Conservation (phyloP, 192 early-diverging fungal species). For the Helicostylum pulchrum region DNA sequence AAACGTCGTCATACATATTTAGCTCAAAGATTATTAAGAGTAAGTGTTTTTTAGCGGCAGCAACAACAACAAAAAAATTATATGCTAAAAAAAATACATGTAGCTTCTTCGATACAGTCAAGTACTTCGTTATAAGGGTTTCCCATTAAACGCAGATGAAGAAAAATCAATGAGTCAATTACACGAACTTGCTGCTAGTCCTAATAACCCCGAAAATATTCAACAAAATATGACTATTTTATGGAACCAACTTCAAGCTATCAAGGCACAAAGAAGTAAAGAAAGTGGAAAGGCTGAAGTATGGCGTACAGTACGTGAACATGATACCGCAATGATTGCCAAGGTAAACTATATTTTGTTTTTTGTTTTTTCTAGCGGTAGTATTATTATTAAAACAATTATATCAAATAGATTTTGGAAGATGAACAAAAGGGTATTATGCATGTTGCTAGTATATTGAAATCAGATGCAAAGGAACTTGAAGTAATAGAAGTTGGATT, state of each 20-base stretch:
- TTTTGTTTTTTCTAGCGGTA: background rate
- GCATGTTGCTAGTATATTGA: conserved; percentile 22
- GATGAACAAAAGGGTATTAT: conserved; percentile 23
- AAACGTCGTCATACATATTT: conserved; percentile 75
- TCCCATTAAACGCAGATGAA: conserved; percentile 79
- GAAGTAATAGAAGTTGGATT: conserved; percentile 13
- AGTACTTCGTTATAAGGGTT: conserved; percentile 78
- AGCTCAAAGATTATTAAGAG: conserved; percentile 67
- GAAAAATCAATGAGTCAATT: conserved; percentile 68
- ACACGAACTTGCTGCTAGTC: conserved; percentile 65
- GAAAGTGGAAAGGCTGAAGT: background rate
- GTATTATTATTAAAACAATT: background rate
- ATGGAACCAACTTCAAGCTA: conserved; percentile 70
- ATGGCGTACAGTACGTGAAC: conserved; percentile 22
- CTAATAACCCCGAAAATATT: conserved; percentile 60
- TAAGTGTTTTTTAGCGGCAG: conserved; percentile 23
- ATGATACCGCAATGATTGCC: conserved; percentile 11
- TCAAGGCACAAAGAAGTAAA: conserved; percentile 45
- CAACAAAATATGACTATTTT: conserved; percentile 75
- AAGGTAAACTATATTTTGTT: conserved; percentile 9
- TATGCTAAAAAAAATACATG: conserved; percentile 46
- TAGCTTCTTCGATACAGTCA: conserved; percentile 87
- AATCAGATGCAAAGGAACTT: conserved; percentile 20
- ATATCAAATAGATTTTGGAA: conserved; percentile 14
- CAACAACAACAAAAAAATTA: conserved; percentile 26